Evolutionary conservation across 23 red algal genomes (phyloP).

Genomic region (Gracilaria gracilis): DNA sequence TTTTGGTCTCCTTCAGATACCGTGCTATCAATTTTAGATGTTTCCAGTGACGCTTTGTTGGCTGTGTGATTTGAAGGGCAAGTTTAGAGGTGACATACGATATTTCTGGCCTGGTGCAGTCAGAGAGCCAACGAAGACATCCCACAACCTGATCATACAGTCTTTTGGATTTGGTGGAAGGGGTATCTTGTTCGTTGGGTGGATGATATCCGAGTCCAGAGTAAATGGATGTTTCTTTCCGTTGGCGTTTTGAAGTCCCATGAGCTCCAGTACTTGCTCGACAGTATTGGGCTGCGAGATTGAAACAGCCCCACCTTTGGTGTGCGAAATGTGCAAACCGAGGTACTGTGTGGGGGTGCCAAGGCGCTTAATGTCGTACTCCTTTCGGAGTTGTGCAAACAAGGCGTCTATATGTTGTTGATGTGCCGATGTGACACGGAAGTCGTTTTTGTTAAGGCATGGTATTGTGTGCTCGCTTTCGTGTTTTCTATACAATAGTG

Average conservation of each 20-base stretch:
- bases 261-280: background rate
- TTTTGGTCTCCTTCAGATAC: background rate
- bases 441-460: background rate
- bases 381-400: background rate
- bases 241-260: background rate
- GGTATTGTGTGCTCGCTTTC: slow-evolving; percentile 5
- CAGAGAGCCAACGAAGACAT: background rate
- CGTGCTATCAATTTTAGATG: background rate
- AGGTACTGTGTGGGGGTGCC: background rate
- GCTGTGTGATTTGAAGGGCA: background rate
- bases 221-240: background rate
- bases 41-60: background rate
- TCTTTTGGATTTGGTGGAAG: background rate
- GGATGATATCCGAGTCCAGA: slow-evolving; percentile 10
- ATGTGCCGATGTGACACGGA: background rate
- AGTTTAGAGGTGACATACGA: background rate
- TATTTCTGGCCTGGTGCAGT: background rate
- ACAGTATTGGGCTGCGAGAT: background rate
- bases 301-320: background rate
- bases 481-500: background rate
- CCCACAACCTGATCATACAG: background rate
- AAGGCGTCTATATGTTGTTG: background rate
- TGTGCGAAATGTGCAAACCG: background rate
- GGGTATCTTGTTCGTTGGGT: background rate
- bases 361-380: background rate